Evolutionary conservation across 768 basidiomycete genomes (phyloP).

Genomic region (Panus rudis): DNA sequence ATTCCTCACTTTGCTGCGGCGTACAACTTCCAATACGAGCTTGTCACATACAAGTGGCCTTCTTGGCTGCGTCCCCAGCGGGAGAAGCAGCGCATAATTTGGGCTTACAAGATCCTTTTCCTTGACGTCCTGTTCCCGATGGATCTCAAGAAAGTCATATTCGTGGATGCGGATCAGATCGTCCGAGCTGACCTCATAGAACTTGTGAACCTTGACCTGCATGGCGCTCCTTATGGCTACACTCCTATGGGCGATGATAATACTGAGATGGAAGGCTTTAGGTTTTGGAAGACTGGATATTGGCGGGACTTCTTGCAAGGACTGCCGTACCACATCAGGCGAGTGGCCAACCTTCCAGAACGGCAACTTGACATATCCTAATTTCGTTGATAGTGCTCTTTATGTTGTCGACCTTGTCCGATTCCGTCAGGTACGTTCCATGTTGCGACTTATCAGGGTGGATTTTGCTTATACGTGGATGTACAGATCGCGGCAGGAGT

Average conservation of each 20-base stretch:
- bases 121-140: constrained; percentile 98
- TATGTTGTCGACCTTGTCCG: constrained; percentile 94
- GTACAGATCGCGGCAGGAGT: constrained; percentile 52
- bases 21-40: constrained; percentile 92
- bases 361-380: neutral
- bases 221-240: constrained; percentile 92
- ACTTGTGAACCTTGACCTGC: constrained; percentile 85
- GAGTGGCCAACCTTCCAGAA: constrained; percentile 13
- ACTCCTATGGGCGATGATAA: constrained; percentile 98
- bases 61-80: constrained; percentile 95
- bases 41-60: constrained; percentile 99
- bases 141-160: constrained; percentile 98
- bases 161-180: constrained; percentile 97
- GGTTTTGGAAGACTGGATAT: constrained; percentile 98
- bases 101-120: constrained; percentile 99
- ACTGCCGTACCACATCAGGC: constrained; percentile 93
- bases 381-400: constrained; percentile 55
- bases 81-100: constrained; percentile 97
- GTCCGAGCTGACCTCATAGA: constrained; percentile 95
- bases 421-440: constrained; percentile 74
- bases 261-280: constrained; percentile 91
- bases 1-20: constrained; percentile 87
- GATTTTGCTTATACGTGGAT: neutral
- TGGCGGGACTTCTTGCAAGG: constrained; percentile 87
- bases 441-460: neutral